Conservation (phyloP, 176 grass and related monocot genomes). For the Echinochloa phyllopogon region DNA sequence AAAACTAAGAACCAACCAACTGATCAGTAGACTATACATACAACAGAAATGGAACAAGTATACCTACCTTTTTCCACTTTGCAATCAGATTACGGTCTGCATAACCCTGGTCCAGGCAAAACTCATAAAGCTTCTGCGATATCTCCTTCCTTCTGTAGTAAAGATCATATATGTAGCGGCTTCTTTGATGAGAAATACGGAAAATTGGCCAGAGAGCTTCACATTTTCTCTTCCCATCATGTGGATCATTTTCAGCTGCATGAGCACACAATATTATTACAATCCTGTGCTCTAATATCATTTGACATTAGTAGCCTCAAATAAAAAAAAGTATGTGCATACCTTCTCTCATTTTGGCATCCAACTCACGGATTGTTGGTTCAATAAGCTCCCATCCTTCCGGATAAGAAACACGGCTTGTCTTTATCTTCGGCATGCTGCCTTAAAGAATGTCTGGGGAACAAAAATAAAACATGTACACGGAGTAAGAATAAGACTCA, state of each 20-base stretch:
- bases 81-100: constrained; percentile 88
- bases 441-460: neutral
- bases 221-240: constrained; percentile 91
- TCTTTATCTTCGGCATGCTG: constrained; percentile 90
- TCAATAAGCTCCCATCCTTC: constrained; percentile 93
- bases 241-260: constrained; percentile 93
- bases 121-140: constrained; percentile 85
- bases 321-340: neutral
- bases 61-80: constrained; percentile 89
- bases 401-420: constrained; percentile 80
- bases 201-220: constrained; percentile 93
- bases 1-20: neutral
- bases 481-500: neutral
- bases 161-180: constrained; percentile 87
- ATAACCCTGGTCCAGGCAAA: constrained; percentile 87
- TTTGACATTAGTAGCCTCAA: neutral
- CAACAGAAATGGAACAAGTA: neutral
- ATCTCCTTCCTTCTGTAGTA: constrained; percentile 91
- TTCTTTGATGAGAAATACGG: constrained; percentile 83
- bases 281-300: neutral
- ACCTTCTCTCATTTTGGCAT: constrained; percentile 97
- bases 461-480: neutral
- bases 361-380: constrained; percentile 79
- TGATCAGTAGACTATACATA: neutral
- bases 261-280: neutral